Percentiles rank a stretch among this genome's conserved stretches.
Conservation (phyloP, 768 basidiomycete genomes). For the Boletales sp. region DNA sequence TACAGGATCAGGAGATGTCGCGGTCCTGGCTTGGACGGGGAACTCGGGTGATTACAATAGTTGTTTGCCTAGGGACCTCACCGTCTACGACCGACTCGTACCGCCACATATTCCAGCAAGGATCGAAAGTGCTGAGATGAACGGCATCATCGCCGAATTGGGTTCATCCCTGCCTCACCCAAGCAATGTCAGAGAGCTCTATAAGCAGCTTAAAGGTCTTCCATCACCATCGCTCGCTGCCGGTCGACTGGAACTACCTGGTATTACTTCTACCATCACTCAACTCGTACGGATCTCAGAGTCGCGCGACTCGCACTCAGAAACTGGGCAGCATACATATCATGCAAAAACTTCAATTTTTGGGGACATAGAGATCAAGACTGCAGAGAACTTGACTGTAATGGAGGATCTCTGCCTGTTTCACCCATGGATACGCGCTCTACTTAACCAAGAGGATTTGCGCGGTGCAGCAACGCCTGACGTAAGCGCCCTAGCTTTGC, state of each 20-base stretch:
- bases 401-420: no score
- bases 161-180: background rate
- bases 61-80: background rate
- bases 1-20: no score
- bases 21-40: no score
- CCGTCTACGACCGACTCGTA: background rate
- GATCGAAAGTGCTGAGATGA: background rate
- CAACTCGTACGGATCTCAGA: background rate
- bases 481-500: background rate
- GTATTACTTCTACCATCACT: background rate
- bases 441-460: background rate
- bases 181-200: background rate
- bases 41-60: background rate
- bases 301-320: no score
- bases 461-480: no score
- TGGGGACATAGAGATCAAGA: background rate
- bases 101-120: conserved; percentile 1
- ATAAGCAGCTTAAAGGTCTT: background rate
- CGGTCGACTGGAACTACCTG: conserved; percentile 2
- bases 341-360: background rate
- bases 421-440: background rate
- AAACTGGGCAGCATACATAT: background rate
- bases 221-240: background rate
- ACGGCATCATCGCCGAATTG: background rate
- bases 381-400: no score